A percentile compares a stretch with the other conserved stretches of the same genome.
These are phyloP conservation scores for Colletotrichum brevisporum DNA, from an alignment of 2,329 filamentous ascomycete species.

Conservation along the genomic window DNA sequence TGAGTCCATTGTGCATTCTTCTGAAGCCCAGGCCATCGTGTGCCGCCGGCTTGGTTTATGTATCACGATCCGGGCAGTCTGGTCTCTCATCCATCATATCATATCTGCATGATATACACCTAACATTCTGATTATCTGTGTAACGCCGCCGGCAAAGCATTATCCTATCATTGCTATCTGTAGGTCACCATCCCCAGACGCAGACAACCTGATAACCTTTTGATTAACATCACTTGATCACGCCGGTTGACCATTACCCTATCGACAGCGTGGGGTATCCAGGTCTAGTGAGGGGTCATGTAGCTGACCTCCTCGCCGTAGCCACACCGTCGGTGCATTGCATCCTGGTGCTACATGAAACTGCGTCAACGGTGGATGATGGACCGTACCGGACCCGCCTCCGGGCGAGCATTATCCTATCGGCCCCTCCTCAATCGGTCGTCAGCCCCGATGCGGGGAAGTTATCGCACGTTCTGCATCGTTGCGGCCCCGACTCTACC, in stretches of 20 bases:
- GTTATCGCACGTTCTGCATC: slow-evolving; percentile 13
- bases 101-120: not conserved
- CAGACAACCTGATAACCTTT: not conserved
- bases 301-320: not conserved
- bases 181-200: not conserved
- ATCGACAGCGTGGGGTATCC: slow-evolving; percentile 10
- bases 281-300: not conserved
- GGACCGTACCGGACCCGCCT: not conserved
- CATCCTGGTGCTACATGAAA: not conserved
- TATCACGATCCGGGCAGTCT: not conserved
- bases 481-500: not conserved
- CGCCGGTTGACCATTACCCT: slow-evolving; percentile 21
- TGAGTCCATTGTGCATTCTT: slow-evolving; percentile 14
- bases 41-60: not conserved
- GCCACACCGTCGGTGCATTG: not conserved
- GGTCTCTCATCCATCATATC: not conserved
- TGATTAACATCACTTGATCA: not conserved
- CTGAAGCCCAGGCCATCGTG: slow-evolving; percentile 16
- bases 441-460: slow-evolving; percentile 15
- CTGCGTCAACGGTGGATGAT: not conserved
- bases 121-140: not conserved
- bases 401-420: slow-evolving; percentile 32
- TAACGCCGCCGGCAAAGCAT: slow-evolving; percentile 11
- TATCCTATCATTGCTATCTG: slow-evolving; percentile 6
- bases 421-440: slow-evolving; percentile 10